Conservation (phyloP, 495 filamentous ascomycete genomes). For the Rhypophila decipiens region DNA sequence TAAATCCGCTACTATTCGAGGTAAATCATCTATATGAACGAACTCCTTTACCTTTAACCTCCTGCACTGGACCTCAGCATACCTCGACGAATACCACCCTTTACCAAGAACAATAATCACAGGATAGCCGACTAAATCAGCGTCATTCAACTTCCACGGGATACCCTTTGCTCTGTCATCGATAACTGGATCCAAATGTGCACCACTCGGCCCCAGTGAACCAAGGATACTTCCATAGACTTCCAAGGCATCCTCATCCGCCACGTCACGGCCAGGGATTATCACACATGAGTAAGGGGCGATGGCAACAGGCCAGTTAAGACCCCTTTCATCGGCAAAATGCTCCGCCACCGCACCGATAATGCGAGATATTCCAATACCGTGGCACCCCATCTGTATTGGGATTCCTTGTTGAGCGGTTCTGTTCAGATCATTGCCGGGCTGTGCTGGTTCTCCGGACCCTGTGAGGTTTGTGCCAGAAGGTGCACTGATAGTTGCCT, state of each 20-base stretch:
- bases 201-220: not conserved
- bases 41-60: conserved; percentile 28
- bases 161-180: conserved; percentile 70
- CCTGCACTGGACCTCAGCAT: conserved; percentile 74
- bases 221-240: conserved; percentile 48
- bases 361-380: conserved; percentile 88
- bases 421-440: too few species aligned
- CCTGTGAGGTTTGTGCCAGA: too few species aligned
- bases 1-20: not conserved
- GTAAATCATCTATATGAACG: conserved; percentile 23
- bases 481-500: conserved; percentile 58
- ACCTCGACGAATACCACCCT: conserved; percentile 56
- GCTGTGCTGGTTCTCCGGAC: too few species aligned
- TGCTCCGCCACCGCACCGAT: conserved; percentile 76
- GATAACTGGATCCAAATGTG: conserved; percentile 49
- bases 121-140: conserved; percentile 83
- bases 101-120: conserved; percentile 73
- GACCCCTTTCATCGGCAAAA: conserved; percentile 63
- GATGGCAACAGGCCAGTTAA: conserved; percentile 84
- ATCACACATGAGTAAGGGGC: conserved; percentile 81
- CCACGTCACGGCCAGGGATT: conserved; percentile 45
- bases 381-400: conserved; percentile 93
- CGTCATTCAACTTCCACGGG: conserved; percentile 82
- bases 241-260: conserved; percentile 42
- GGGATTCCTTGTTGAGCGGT: conserved; percentile 41